Conservation (phyloP, 2,329 filamentous ascomycete species). For the Ascomycota sp. region DNA sequence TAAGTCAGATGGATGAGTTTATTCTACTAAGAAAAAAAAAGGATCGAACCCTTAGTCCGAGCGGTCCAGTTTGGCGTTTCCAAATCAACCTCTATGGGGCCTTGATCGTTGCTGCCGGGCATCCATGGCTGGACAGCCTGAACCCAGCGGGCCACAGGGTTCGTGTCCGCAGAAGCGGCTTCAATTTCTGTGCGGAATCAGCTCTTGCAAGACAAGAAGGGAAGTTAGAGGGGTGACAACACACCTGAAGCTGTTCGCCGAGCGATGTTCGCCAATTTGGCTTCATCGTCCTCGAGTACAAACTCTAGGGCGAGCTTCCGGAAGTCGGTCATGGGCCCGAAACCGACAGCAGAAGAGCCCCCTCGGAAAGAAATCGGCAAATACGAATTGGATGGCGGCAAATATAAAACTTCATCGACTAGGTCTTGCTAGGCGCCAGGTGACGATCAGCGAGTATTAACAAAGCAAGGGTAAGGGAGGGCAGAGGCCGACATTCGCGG, state of each 20-base stretch:
- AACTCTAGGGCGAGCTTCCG: slow-evolving; percentile 32
- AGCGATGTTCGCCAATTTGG: slow-evolving; percentile 18
- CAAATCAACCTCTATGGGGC: slow-evolving; percentile 16
- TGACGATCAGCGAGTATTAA: too few species aligned
- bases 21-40: neutral
- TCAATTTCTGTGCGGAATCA: slow-evolving; percentile 19
- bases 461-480: too few species aligned
- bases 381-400: too few species aligned
- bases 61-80: slow-evolving; percentile 29
- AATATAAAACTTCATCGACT: too few species aligned
- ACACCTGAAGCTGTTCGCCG: slow-evolving; percentile 24
- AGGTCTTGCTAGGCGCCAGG: too few species aligned
- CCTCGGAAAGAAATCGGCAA: too few species aligned
- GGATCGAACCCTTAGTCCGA: slow-evolving; percentile 25
- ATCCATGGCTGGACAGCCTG: slow-evolving; percentile 35
- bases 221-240: neutral
- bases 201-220: neutral
- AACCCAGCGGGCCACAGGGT: slow-evolving; percentile 32
- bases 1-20: neutral
- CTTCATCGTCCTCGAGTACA: slow-evolving; percentile 28
- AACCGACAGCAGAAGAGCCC: too few species aligned
- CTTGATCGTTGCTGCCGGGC: slow-evolving; percentile 18
- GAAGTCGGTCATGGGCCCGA: slow-evolving; percentile 24
- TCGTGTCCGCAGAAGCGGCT: slow-evolving; percentile 19
- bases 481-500: too few species aligned